These are phyloP conservation scores for Wickerhamomyces subpelliculosus DNA, from an alignment of 805 yeast species.

Conservation along the genomic window DNA sequence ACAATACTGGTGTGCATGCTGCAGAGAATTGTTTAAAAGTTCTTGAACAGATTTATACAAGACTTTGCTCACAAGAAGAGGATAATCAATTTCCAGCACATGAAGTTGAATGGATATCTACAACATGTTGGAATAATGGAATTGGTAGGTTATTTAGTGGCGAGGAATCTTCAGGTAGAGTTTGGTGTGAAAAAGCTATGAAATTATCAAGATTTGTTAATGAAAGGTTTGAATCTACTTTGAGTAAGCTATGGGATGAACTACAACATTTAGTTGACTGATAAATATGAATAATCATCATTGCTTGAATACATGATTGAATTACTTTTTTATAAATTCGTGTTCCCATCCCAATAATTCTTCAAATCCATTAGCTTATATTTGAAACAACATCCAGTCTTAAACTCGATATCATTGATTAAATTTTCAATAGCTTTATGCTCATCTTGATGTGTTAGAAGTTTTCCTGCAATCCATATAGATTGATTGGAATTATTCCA, in stretches of 20 bases:
- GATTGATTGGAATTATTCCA: conserved; percentile 8
- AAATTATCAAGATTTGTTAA: conserved; percentile 22
- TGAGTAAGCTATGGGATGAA: conserved; percentile 24
- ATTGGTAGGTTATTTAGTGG: conserved; percentile 19
- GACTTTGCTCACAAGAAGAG: conserved; percentile 3
- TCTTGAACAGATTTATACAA: conserved; percentile 4
- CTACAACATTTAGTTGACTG: conserved; percentile 6
- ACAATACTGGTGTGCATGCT: conserved; percentile 1
- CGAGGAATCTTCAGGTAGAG: conserved; percentile 14
- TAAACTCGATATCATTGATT: conserved; percentile 13
- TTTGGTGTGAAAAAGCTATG: conserved; percentile 25
- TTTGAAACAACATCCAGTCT: conserved; percentile 16
- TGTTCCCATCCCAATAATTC: conserved; percentile 20
- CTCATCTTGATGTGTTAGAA: conserved; percentile 19
- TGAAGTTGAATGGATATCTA: conserved; percentile 31
- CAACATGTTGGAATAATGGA: conserved; percentile 33
- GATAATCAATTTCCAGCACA: conserved; percentile 9
- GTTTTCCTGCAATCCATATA: conserved; percentile 14
- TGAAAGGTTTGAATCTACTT: conserved; percentile 17
- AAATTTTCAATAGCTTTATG: conserved; percentile 18
- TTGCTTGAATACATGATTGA: too few species aligned
- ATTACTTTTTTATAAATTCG: background rate
- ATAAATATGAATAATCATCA: too few species aligned
- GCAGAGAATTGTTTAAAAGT: conserved; percentile 8
- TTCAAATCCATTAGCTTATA: conserved; percentile 17